Evolutionary conservation across 768 basidiomycete species (phyloP).

Genomic region (Floccularia luteovirens): DNA sequence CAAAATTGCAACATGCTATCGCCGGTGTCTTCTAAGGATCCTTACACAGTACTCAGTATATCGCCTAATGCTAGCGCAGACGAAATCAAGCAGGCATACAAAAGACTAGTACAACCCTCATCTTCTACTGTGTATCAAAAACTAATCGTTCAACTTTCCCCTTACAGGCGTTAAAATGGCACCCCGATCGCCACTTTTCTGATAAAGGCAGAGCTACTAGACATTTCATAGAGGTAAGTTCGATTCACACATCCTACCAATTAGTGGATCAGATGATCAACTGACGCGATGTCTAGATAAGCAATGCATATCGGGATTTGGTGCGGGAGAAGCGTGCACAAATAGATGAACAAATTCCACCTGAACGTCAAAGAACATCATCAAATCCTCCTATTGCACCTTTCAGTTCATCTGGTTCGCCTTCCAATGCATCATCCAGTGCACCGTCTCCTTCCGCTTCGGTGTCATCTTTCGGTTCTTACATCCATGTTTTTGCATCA

Average conservation of each 20-base stretch:
- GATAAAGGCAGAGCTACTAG: conserved; percentile 14
- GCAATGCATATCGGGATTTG: conserved; percentile 48
- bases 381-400: conserved; percentile 12
- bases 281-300: too few species aligned
- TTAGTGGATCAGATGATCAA: too few species aligned
- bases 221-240: conserved; percentile 46
- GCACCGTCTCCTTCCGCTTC: too few species aligned
- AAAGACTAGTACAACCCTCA: conserved; percentile 38
- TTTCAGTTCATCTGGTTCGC: too few species aligned
- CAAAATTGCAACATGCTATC: conserved; percentile 9
- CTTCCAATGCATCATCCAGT: neutral
- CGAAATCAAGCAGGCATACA: conserved; percentile 54
- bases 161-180: conserved; percentile 46
- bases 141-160: conserved; percentile 12
- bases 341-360: conserved; percentile 1
- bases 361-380: conserved; percentile 11
- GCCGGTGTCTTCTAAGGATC: conserved; percentile 25
- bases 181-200: conserved; percentile 18
- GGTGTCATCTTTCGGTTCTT: conserved; percentile 18
- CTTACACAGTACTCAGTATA: conserved; percentile 39
- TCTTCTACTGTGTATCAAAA: conserved; percentile 7
- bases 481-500: conserved; percentile 19
- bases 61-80: conserved; percentile 36
- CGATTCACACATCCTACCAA: too few species aligned
- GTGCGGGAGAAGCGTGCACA: conserved; percentile 25